These are phyloP conservation scores for Hordeum marinum DNA, from an alignment of 176 grass and related monocot genomes.

Conservation along the genomic window DNA sequence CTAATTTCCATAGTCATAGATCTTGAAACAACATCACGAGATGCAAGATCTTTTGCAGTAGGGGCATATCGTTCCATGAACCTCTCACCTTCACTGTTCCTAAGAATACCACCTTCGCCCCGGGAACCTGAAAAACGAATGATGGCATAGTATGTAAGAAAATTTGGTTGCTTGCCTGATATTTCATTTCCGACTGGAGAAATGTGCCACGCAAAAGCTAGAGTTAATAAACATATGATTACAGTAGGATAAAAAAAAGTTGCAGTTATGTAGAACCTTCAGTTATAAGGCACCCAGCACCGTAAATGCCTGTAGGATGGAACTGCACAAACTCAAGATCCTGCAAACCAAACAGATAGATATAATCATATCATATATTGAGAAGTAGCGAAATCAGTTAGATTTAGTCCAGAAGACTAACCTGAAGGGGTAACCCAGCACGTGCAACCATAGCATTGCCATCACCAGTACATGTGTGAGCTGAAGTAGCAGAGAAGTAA, in stretches of 20 bases:
- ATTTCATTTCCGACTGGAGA: neutral
- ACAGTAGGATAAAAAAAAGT: neutral
- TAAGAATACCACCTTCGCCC: conserved; percentile 85
- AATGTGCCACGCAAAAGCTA: conserved; percentile 7
- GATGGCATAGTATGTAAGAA: neutral
- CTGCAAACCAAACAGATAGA: conserved; percentile 41
- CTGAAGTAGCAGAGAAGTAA: conserved; percentile 97
- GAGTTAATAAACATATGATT: neutral
- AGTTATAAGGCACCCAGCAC: conserved; percentile 86
- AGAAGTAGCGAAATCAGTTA: conserved; percentile 4
- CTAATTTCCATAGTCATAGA: conserved; percentile 90
- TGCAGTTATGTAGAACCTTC: conserved; percentile 47
- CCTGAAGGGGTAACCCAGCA: conserved; percentile 93
- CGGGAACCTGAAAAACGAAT: conserved; percentile 51
- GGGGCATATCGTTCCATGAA: conserved; percentile 88
- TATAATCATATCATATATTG: conserved; percentile 17
- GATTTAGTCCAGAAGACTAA: conserved; percentile 16
- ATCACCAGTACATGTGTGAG: conserved; percentile 99
- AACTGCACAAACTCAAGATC: conserved; percentile 98
- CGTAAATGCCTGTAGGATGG: conserved; percentile 85
- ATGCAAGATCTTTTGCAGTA: conserved; percentile 77
- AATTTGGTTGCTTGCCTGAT: neutral
- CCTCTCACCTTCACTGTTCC: conserved; percentile 82
- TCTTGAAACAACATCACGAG: conserved; percentile 78
- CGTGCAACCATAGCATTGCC: conserved; percentile 97